Evolutionary conservation across 805 yeast species (phyloP), one percentile per base, ranked within the genome.

Genomic region (Saccharomycopsis selenospora): DNA sequence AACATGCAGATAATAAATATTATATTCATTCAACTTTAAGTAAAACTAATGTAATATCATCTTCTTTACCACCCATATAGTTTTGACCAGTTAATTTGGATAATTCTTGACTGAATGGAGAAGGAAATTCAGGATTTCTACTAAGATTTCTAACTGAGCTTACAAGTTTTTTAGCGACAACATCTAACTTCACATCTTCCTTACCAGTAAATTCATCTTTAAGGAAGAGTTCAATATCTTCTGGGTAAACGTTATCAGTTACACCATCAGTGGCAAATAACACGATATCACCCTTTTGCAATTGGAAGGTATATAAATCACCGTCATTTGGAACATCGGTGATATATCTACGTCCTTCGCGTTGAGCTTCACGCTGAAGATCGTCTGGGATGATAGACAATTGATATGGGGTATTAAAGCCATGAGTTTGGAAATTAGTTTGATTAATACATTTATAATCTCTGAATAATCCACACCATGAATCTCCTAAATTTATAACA

Each of bases 181-280:
- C 62, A 43, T 73, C 70, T 48, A 80, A 68, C 33, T 71, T 69
- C 3, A 57, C 45, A 54, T 54, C 11, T 52, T 56, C 46, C 45
- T 59, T 27, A 13, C 41, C 22, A 27, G 42, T 45, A 17, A 22
- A 42, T n/a, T 58, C 47, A 57, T 86, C 90, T 41, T 72, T 74
- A 50, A 90, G 71, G 55, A 75, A 84, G 14, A 76, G 60, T 59
- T 79, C 87, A 45, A 87, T 80, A 59, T 88, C 96, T 41, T 77
- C 76, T 1, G 82, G 71, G 13, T 77, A 72, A 33, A 91, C 76
- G 62, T 91, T 91, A 64, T 91, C 99, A 25, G 86, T 80, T 43
- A 91, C 83, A 26, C 99, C 99, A 66, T 91, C 99, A 0, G 97
- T 88, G 36, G 95, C 95, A 60, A 91, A 81, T 45, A 93, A 62